phyloP scores from a whole-genome alignment of 345 rosid genomes.

The Arabidopsis suecica region DNA sequence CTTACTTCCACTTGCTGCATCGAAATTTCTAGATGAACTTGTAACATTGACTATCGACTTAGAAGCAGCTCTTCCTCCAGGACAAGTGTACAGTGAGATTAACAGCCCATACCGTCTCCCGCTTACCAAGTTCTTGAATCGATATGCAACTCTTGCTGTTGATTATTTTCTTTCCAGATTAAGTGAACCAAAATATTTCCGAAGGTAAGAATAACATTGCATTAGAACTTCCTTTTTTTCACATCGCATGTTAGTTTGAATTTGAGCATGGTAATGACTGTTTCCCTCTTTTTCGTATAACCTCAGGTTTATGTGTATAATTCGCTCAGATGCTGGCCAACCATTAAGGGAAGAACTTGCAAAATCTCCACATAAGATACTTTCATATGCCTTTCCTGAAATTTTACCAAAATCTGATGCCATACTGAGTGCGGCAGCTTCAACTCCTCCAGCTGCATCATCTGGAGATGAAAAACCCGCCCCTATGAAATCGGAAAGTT shows the following conservation, averaged over 20 bases:
- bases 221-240: not conserved
- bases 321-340: slow-evolving; percentile 95
- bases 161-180: slow-evolving; percentile 93
- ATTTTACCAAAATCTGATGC: slow-evolving; percentile 53
- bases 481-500: slow-evolving; percentile 55
- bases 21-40: slow-evolving; percentile 93
- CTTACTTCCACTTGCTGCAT: slow-evolving; percentile 94
- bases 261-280: slow-evolving; percentile 27
- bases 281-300: slow-evolving; percentile 20
- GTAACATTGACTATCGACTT: slow-evolving; percentile 87
- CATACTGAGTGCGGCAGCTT: slow-evolving; percentile 58
- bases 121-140: slow-evolving; percentile 88
- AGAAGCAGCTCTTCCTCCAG: slow-evolving; percentile 89
- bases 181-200: slow-evolving; percentile 89
- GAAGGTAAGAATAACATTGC: slow-evolving; percentile 63
- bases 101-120: slow-evolving; percentile 99
- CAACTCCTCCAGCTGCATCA: slow-evolving; percentile 61
- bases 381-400: slow-evolving; percentile 81
- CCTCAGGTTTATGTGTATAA: slow-evolving; percentile 88
- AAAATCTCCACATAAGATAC: slow-evolving; percentile 89
- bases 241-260: slow-evolving; percentile 24
- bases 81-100: slow-evolving; percentile 90
- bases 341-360: slow-evolving; percentile 96
- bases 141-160: slow-evolving; percentile 93
- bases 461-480: slow-evolving; percentile 61